A percentile compares a stretch with the other conserved stretches of the same genome.
Conservation (phyloP, 257 asterid genomes). For the Solanum acaule region DNA sequence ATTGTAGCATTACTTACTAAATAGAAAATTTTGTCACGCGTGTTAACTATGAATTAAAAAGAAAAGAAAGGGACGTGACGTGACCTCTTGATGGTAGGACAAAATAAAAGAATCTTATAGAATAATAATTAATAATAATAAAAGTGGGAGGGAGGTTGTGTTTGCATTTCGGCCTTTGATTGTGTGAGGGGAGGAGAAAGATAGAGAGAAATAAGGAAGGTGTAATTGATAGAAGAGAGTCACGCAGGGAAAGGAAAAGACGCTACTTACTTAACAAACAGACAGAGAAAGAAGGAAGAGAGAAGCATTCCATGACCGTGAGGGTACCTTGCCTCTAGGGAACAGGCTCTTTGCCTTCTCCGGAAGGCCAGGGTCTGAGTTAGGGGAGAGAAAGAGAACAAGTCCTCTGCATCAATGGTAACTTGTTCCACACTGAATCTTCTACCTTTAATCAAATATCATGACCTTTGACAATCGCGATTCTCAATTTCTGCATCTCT, state of each 20-base stretch:
- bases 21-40: not conserved
- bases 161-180: not conserved
- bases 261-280: not conserved
- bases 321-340: not conserved
- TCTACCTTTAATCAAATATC: not conserved
- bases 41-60: not conserved
- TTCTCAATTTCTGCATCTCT: slow-evolving; percentile 5
- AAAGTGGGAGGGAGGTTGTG: not conserved
- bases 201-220: not conserved
- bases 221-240: not conserved
- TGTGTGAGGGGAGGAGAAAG: not conserved
- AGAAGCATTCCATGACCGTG: not conserved
- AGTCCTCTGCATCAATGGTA: not conserved
- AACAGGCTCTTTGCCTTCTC: slow-evolving; percentile 21
- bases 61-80: not conserved
- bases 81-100: not conserved
- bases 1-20: not conserved
- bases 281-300: not conserved
- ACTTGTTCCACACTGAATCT: not conserved
- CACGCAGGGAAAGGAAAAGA: not conserved
- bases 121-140: not conserved
- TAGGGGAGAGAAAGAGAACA: not conserved
- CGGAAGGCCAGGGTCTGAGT: slow-evolving; percentile 15
- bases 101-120: not conserved
- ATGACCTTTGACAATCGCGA: not conserved